A percentile compares a stretch with the other conserved stretches of the same genome.
These are phyloP conservation scores for Pseudocohnilembus persalinus DNA, from an alignment of 169 alveolate species.

Conservation along the genomic window DNA sequence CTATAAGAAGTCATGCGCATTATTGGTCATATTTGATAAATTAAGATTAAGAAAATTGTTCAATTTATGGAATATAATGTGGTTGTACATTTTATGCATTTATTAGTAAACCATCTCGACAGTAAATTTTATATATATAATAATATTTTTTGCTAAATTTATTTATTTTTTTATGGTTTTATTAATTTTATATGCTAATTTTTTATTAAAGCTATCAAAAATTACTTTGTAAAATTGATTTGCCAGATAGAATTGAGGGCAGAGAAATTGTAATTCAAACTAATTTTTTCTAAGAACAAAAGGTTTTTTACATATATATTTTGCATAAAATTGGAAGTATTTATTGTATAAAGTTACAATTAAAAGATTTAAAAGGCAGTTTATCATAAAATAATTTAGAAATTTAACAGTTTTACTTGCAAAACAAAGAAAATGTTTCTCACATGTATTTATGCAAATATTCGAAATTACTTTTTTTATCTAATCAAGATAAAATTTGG, in stretches of 20 bases:
- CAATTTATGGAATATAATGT: not conserved
- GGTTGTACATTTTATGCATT: not conserved
- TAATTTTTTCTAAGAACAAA: not conserved
- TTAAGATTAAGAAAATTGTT: not conserved
- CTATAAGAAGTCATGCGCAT: too few species aligned
- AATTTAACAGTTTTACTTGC: too few species aligned
- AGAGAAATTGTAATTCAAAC: not conserved
- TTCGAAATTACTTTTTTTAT: not conserved
- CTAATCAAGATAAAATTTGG: not conserved
- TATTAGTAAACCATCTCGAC: not conserved
- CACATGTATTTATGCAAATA: not conserved
- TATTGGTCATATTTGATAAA: not conserved
- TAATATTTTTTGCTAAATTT: too few species aligned
- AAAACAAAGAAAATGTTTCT: not conserved
- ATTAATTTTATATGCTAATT: too few species aligned
- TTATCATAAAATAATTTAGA: not conserved
- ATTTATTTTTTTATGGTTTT: too few species aligned
- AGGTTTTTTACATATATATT: not conserved
- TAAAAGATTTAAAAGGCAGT: not conserved
- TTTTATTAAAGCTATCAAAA: not conserved
- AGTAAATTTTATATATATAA: too few species aligned
- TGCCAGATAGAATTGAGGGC: not conserved
- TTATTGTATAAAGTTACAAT: not conserved
- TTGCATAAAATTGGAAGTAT: too few species aligned
- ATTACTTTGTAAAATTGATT: not conserved